Conservation (phyloP, 2,329 filamentous ascomycete genomes). For the Lecanicillium sp. region DNA sequence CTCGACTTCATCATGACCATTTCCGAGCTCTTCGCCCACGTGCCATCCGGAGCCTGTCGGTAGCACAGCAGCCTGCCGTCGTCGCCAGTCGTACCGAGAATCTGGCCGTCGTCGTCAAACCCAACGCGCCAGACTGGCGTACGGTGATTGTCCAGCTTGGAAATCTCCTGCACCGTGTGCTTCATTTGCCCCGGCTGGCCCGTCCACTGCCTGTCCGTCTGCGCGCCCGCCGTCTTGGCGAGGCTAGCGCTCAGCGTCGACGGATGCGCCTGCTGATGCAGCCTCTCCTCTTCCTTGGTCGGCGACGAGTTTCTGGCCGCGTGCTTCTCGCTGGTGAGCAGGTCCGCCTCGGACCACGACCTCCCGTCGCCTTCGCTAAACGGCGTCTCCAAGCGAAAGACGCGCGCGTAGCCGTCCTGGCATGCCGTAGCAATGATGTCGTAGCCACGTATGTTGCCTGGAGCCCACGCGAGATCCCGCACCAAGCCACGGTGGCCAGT, state of each 20-base stretch:
- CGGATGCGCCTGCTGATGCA: constrained; percentile 25
- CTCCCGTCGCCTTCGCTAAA: constrained; percentile 37
- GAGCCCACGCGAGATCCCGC: constrained; percentile 85
- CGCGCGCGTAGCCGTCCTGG: constrained; percentile 81
- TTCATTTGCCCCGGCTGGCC: constrained; percentile 58
- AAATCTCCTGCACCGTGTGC: constrained; percentile 56
- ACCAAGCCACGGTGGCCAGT: constrained; percentile 68
- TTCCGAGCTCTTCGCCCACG: constrained; percentile 54
- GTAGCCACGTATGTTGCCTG: constrained; percentile 81
- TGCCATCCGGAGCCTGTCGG: constrained; percentile 48
- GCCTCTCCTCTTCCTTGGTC: constrained; percentile 14
- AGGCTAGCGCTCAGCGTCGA: constrained; percentile 46
- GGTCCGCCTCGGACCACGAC: constrained; percentile 40
- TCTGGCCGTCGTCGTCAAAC: constrained; percentile 63
- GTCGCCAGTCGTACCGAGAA: constrained; percentile 69
- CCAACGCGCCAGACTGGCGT: constrained; percentile 69
- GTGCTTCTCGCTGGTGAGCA: constrained; percentile 28
- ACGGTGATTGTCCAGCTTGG: constrained; percentile 58
- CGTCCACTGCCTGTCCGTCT: constrained; percentile 42
- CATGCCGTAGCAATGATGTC: constrained; percentile 88
- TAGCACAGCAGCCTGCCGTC: constrained; percentile 61
- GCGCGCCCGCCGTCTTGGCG: constrained; percentile 37
- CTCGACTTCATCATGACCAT: constrained; percentile 49
- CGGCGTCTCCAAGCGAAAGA: constrained; percentile 73
- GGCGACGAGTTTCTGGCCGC: constrained; percentile 14